Conservation (phyloP, 306 rosid genomes). For the Castanea sativa region DNA sequence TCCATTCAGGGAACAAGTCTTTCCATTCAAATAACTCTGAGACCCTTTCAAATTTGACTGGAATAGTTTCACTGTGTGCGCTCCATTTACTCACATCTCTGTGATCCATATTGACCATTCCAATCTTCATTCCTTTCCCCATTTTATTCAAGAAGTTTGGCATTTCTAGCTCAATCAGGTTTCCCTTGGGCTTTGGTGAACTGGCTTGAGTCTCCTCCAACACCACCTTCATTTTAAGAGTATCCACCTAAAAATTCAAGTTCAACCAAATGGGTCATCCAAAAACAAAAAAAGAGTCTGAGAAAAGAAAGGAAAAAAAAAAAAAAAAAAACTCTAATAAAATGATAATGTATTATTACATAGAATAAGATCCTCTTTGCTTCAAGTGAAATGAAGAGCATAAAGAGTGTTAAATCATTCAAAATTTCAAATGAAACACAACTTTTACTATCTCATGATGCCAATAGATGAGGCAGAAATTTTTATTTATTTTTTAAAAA, state of each 20-base stretch:
- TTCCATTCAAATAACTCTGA: constrained; percentile 78
- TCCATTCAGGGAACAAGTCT: constrained; percentile 88
- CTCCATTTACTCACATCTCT: constrained; percentile 57
- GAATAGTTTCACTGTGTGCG: constrained; percentile 22
- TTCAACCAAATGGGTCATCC: neutral
- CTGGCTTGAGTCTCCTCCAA: constrained; percentile 41
- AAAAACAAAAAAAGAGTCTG: neutral
- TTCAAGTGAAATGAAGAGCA: too few species aligned
- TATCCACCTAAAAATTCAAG: constrained; percentile 37
- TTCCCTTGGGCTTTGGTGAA: constrained; percentile 26
- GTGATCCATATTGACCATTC: constrained; percentile 75
- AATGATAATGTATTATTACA: too few species aligned
- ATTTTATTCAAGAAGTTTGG: constrained; percentile 54
- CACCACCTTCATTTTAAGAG: constrained; percentile 56
- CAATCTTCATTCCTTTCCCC: constrained; percentile 64
- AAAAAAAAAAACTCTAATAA: too few species aligned
- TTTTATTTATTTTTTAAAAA: too few species aligned
- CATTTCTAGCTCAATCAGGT: constrained; percentile 41
- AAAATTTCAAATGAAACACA: too few species aligned
- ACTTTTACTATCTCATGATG: too few species aligned
- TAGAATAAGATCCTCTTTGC: too few species aligned
- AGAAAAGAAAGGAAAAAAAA: neutral
- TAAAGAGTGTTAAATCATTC: too few species aligned
- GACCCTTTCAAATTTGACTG: constrained; percentile 50
- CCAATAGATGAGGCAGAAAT: too few species aligned